Base-by-base conservation (phyloP, 2,329 filamentous ascomycete genomes). In the Pseudogymnoascus sp. region DNA sequence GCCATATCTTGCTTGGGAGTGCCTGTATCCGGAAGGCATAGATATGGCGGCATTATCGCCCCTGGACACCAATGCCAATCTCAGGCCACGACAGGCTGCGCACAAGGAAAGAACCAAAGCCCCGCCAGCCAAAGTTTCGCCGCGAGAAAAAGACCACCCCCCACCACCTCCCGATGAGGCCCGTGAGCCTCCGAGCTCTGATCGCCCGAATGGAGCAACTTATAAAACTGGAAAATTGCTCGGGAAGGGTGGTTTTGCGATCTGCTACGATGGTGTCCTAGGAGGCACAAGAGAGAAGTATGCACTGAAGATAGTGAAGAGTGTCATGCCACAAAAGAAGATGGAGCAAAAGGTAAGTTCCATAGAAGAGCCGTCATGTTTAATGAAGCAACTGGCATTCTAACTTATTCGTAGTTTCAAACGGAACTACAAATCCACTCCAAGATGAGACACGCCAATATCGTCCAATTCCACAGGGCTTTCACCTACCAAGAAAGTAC, bases 361-460 rank as follows among this genome's bases (percentile, higher is more conserved):
- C 3, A 59, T n/a, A 16, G 14, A 14, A 12, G 16, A 14, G 19
- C 26, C 16, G 3, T 5, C 16, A 19, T 19, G 7, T 31, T 19
- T 5, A 33, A 35, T 19, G 16, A 33, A 11, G 24, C 12, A 26
- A 40, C 12, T 41, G 3, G 56, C n/a, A 28, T 38, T 31, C 67
- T 66, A 56, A 69, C 40, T 4, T 24, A 14, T 19, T 19, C n/a
- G 6, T 61, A 87, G 84, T 88, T 89, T 70, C 85, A 88, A 85
- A 85, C 85, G 22, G 95, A 99, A 76, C 84, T 99, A 6, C 93
- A 98, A 76, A 97, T 99, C 65, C 95, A 99, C 78, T 97, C 95
- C 46, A 99, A 98, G 75, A 93, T 99, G 86, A 87, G 88, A 64
- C 95, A 99, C 73, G 89, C 90, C 61, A 96, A 97, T 75, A 93